A percentile compares a stretch with the other conserved stretches of the same genome.
Conservation (phyloP, 768 basidiomycete genomes). For the Kwoniella heveanensis region DNA sequence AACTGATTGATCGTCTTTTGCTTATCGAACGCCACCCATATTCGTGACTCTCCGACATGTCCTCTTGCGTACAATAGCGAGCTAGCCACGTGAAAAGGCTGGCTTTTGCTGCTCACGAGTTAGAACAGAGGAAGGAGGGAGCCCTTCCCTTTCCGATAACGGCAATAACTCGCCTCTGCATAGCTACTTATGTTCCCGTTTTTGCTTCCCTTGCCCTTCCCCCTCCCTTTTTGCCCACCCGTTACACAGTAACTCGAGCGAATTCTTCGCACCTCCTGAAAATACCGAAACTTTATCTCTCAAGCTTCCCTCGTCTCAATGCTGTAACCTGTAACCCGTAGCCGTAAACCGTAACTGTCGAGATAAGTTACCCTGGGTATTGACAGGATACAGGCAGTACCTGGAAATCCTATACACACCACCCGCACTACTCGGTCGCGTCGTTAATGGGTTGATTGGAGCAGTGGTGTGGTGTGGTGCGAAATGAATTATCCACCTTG, state of each 20-base stretch:
- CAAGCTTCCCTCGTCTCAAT: neutral
- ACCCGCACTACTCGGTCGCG: neutral
- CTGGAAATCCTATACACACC: constrained; percentile 2
- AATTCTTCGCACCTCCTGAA: neutral
- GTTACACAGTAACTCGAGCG: too few relatives aligned
- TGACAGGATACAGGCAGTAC: neutral
- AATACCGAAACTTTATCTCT: neutral
- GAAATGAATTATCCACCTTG: too few relatives aligned
- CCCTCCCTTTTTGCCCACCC: neutral
- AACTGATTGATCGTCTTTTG: neutral
- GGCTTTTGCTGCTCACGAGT: too few relatives aligned
- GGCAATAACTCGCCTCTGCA: neutral
- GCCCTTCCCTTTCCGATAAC: neutral
- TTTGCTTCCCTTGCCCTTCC: neutral
- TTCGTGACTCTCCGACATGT: too few relatives aligned
- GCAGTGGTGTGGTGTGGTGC: neutral
- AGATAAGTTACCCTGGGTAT: too few relatives aligned
- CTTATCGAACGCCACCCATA: neutral
- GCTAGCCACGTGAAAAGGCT: neutral
- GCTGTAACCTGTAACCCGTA: constrained; percentile 1
- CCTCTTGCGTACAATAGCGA: too few relatives aligned
- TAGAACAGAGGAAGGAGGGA: too few relatives aligned
- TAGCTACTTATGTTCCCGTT: too few relatives aligned
- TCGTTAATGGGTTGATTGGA: too few relatives aligned
- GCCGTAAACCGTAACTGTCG: constrained; percentile 1